Evolutionary conservation across 2,329 filamentous ascomycete genomes (phyloP).

Genomic region (Cordyceps cateniannulata): DNA sequence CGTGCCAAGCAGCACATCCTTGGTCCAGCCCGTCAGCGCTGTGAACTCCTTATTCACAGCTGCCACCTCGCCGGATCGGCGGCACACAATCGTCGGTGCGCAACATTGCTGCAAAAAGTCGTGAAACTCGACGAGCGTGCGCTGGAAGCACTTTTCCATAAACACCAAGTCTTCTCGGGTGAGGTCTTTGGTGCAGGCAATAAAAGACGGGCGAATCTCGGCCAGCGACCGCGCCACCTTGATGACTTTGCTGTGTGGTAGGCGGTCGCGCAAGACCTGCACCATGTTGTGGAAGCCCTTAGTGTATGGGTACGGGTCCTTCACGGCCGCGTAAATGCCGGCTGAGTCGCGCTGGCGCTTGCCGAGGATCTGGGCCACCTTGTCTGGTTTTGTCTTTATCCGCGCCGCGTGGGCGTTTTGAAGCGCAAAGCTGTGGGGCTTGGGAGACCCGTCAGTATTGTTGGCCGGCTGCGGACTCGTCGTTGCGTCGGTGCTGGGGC

Average conservation of each 20-base stretch:
- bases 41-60: slow-evolving; percentile 95
- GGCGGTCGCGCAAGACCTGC: slow-evolving; percentile 70
- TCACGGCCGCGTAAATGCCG: slow-evolving; percentile 81
- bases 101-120: slow-evolving; percentile 84
- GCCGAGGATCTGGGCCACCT: slow-evolving; percentile 43
- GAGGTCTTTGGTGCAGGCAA: slow-evolving; percentile 83
- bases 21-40: slow-evolving; percentile 91
- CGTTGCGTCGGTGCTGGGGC: slow-evolving; percentile 58
- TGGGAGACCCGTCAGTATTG: slow-evolving; percentile 50
- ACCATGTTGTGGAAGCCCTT: slow-evolving; percentile 85
- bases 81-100: slow-evolving; percentile 85
- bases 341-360: slow-evolving; percentile 68
- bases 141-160: slow-evolving; percentile 95
- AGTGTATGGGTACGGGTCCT: slow-evolving; percentile 86
- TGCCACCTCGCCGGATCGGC: slow-evolving; percentile 89
- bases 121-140: slow-evolving; percentile 87
- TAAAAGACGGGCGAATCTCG: slow-evolving; percentile 87
- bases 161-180: slow-evolving; percentile 87
- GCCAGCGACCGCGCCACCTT: slow-evolving; percentile 83
- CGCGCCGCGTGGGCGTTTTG: slow-evolving; percentile 24
- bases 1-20: slow-evolving; percentile 80
- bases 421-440: slow-evolving; percentile 20
- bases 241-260: slow-evolving; percentile 68
- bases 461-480: slow-evolving; percentile 51
- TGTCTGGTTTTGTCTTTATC: slow-evolving; percentile 38